phyloP scores from a whole-genome alignment of 1,284 basidiomycete species.

The Trametes versicolor region DNA sequence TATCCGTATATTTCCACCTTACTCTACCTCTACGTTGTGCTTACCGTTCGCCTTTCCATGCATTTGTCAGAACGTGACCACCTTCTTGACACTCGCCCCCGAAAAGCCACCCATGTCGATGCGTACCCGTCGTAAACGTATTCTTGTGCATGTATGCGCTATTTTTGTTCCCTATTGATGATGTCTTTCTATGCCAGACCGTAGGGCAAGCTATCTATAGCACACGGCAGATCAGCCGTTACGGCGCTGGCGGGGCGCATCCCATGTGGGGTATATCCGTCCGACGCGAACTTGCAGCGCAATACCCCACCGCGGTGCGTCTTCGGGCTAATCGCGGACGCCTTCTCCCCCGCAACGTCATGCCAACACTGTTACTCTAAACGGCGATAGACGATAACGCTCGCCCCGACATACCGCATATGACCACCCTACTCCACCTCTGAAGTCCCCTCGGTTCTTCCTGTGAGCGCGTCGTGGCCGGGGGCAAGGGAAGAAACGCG shows the following conservation, averaged over 20 bases:
- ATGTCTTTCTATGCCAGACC: constrained; percentile 24
- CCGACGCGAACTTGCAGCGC: not conserved
- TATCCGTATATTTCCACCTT: constrained; percentile 16
- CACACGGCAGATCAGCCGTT: not conserved
- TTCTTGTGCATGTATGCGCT: constrained; percentile 27
- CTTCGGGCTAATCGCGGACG: constrained; percentile 26
- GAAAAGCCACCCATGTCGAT: constrained; percentile 3
- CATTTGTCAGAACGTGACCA: constrained; percentile 16
- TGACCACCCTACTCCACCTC: constrained; percentile 24
- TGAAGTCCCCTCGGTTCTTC: constrained; percentile 17
- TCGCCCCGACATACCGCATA: not conserved
- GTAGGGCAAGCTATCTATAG: constrained; percentile 15
- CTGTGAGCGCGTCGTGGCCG: constrained; percentile 2
- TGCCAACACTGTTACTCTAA: constrained; percentile 13
- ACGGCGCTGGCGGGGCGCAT: not conserved
- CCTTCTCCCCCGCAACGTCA: not conserved
- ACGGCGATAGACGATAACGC: not conserved
- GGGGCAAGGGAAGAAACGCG: constrained; percentile 22
- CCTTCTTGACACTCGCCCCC: constrained; percentile 9
- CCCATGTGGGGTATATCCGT: not conserved
- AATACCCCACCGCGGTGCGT: constrained; percentile 3
- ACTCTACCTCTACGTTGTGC: not conserved
- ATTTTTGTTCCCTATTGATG: constrained; percentile 29
- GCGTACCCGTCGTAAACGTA: constrained; percentile 25
- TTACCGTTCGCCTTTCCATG: constrained; percentile 16